These are phyloP conservation scores for Russula abietina DNA, from an alignment of 768 basidiomycete genomes.

Conservation along the genomic window DNA sequence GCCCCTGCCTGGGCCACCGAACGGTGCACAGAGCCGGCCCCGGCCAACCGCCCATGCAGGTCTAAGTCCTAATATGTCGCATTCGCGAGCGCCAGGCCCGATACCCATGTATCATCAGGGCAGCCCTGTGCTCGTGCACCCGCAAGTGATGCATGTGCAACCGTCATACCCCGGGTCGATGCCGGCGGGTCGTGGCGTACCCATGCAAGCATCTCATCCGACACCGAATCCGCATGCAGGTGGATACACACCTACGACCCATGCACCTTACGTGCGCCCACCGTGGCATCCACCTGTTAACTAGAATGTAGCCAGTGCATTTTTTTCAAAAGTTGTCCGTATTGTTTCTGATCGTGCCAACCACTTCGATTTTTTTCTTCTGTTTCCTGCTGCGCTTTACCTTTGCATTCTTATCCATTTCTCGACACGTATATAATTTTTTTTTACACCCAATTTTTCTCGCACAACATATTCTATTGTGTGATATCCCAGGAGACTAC, in stretches of 20 bases:
- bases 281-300: slow-evolving; percentile 2
- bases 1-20: slow-evolving; percentile 40
- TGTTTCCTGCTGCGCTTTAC: background rate
- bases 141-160: slow-evolving; percentile 33
- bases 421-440: slow-evolving; percentile 1
- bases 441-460: background rate
- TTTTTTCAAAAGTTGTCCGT: background rate
- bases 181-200: slow-evolving; percentile 36
- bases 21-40: slow-evolving; percentile 38
- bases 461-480: slow-evolving; percentile 15
- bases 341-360: background rate
- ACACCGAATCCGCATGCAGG: slow-evolving; percentile 25
- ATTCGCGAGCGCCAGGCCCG: slow-evolving; percentile 35
- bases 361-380: background rate
- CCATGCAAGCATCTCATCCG: slow-evolving; percentile 37
- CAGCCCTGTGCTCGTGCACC: slow-evolving; percentile 64
- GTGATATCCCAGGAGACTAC: slow-evolving; percentile 13
- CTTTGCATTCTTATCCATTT: slow-evolving; percentile 18
- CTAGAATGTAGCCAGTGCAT: slow-evolving; percentile 1
- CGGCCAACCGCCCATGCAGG: slow-evolving; percentile 33
- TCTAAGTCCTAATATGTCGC: slow-evolving; percentile 67
- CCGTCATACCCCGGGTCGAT: slow-evolving; percentile 31
- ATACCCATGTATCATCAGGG: slow-evolving; percentile 53
- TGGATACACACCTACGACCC: slow-evolving; percentile 16
- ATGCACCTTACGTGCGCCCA: slow-evolving; percentile 13